These are phyloP conservation scores for Lasiodiplodia gonubiensis DNA, from an alignment of 2,329 filamentous ascomycete species.

Conservation along the genomic window DNA sequence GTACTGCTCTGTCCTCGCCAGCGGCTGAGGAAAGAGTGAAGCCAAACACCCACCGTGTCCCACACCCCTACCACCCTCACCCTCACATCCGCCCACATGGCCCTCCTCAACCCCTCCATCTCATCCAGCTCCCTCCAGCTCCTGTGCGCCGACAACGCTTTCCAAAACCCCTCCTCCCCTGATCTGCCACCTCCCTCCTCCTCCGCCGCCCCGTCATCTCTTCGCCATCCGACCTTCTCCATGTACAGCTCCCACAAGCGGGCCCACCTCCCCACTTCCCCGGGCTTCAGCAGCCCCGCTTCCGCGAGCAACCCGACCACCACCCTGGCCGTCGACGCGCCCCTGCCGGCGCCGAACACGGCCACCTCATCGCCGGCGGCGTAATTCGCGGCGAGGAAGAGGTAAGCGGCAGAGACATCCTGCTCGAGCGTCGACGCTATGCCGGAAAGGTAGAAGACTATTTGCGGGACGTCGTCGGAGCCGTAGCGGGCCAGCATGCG, in stretches of 20 bases:
- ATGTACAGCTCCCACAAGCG: slow-evolving; percentile 32
- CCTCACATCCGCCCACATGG: slow-evolving; percentile 20
- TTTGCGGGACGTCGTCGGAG: slow-evolving; percentile 47
- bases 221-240: neutral
- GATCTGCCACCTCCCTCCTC: neutral
- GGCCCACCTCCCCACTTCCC: slow-evolving; percentile 54
- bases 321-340: slow-evolving; percentile 48
- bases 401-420: slow-evolving; percentile 57
- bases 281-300: slow-evolving; percentile 55
- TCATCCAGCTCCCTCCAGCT: slow-evolving; percentile 2
- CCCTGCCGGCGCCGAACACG: slow-evolving; percentile 53
- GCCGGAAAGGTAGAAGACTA: slow-evolving; percentile 58
- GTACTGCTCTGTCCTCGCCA: neutral
- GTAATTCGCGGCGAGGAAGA: slow-evolving; percentile 60
- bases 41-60: slow-evolving; percentile 45
- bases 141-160: neutral
- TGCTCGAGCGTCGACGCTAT: slow-evolving; percentile 55
- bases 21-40: neutral
- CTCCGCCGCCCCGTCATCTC: neutral
- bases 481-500: slow-evolving; percentile 57
- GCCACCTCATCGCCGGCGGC: slow-evolving; percentile 55
- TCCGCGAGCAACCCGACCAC: slow-evolving; percentile 53
- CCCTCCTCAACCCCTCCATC: slow-evolving; percentile 16
- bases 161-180: neutral
- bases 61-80: slow-evolving; percentile 56